phyloP scores from a whole-genome alignment of 441 rosid species.

The Dalechampia spathulata region DNA sequence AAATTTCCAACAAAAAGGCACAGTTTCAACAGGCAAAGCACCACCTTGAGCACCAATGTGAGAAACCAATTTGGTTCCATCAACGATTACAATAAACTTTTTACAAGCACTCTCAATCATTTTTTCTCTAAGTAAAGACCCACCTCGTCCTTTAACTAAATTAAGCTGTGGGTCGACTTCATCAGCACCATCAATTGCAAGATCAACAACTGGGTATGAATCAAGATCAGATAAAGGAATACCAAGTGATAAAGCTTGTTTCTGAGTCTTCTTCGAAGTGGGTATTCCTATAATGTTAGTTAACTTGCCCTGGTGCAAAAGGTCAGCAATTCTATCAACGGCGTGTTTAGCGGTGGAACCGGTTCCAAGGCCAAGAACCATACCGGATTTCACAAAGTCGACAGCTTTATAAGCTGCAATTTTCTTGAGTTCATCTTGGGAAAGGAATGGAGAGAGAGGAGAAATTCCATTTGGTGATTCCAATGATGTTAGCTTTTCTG shows the following conservation, averaged over 20 bases:
- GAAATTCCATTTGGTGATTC: too few relatives aligned
- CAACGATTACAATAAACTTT: slow-evolving; percentile 68
- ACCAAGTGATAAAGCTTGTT: slow-evolving; percentile 67
- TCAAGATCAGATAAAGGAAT: slow-evolving; percentile 85
- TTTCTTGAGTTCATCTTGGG: slow-evolving; percentile 80
- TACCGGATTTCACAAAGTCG: slow-evolving; percentile 72
- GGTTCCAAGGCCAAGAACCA: slow-evolving; percentile 88
- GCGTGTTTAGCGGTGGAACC: slow-evolving; percentile 93
- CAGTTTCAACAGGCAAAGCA: slow-evolving; percentile 82
- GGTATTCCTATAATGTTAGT: slow-evolving; percentile 63
- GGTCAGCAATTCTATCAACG: slow-evolving; percentile 72
- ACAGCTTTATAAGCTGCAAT: slow-evolving; percentile 92
- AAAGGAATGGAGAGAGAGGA: slow-evolving; percentile 22
- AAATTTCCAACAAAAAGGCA: slow-evolving; percentile 76
- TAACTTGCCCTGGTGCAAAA: slow-evolving; percentile 58
- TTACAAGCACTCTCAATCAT: slow-evolving; percentile 79
- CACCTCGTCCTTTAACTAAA: slow-evolving; percentile 85
- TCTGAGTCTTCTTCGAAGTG: slow-evolving; percentile 62
- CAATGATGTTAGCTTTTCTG: too few relatives aligned
- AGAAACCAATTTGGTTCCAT: slow-evolving; percentile 60
- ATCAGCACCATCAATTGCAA: slow-evolving; percentile 91
- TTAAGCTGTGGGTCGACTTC: slow-evolving; percentile 78
- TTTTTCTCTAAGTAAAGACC: slow-evolving; percentile 80
- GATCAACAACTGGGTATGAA: slow-evolving; percentile 50
- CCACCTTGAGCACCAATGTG: slow-evolving; percentile 61